phyloP scores from a whole-genome alignment of 257 asterid genomes.

The Verbena officinalis region DNA sequence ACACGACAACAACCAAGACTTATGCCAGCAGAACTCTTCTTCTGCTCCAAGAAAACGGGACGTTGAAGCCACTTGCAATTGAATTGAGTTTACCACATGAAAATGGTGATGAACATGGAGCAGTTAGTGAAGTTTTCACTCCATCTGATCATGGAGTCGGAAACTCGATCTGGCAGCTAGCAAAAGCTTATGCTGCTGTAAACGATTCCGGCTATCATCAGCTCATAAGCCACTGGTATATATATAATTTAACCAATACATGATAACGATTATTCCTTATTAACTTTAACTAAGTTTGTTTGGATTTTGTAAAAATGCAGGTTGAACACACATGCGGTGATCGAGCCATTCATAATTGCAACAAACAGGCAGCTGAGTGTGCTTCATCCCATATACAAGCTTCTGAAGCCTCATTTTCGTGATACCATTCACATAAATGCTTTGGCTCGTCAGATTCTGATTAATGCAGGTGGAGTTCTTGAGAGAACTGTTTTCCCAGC shows the following conservation, averaged over 20 bases:
- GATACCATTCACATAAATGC: constrained; percentile 90
- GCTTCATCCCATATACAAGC: constrained; percentile 87
- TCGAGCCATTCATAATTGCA: constrained; percentile 91
- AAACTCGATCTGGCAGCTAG: constrained; percentile 83
- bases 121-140: constrained; percentile 68
- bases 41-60: constrained; percentile 71
- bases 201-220: constrained; percentile 95
- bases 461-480: constrained; percentile 81
- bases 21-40: constrained; percentile 87
- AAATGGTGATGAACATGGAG: constrained; percentile 60
- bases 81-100: constrained; percentile 85
- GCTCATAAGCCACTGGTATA: constrained; percentile 92
- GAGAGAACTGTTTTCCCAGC: constrained; percentile 83
- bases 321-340: constrained; percentile 92
- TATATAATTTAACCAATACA: neutral
- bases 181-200: constrained; percentile 89
- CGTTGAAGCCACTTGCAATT: constrained; percentile 85
- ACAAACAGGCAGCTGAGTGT: constrained; percentile 70
- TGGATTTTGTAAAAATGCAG: constrained; percentile 42
- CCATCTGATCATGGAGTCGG: constrained; percentile 65
- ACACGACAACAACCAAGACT: constrained; percentile 66
- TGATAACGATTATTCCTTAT: neutral
- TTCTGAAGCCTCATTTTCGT: constrained; percentile 87
- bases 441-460: constrained; percentile 78
- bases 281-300: neutral